Base-by-base conservation (phyloP, 2,329 filamentous ascomycete species). In the Paecilomyces fulvus region DNA sequence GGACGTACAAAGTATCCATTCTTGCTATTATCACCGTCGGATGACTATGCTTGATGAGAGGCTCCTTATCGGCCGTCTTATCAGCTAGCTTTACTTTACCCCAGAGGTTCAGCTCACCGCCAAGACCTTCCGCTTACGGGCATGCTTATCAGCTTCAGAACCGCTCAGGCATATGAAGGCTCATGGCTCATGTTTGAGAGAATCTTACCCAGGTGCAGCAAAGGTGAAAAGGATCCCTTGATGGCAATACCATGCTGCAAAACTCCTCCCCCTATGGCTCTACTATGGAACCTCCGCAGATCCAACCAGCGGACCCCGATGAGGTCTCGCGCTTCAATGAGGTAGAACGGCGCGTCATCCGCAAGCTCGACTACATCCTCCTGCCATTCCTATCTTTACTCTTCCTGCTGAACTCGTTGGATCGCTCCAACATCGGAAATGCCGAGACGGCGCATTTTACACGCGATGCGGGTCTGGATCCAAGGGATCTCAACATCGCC, bases 401-500 rank as follows among this genome's bases (percentile, higher is more conserved):
- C 33, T 82, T 80, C 62, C 71, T 81, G 7, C 75, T 81, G 61
- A 81, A 81, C 65, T 75, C 75, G 51, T 68, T 82, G 17, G 79
- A 82, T 66, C 79, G 79, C 58, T 74, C 74, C 14, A 82, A 81
- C 60, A 77, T 82, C 57, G 79, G 79, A 55, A 81, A 80, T 68
- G 79, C 79, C 11, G 79, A 81, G 58, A 80, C 78, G 6, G 83
- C 83, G 23, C 80, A 75, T 73, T 84, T 84, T 65, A 84, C 81
- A 0, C 66, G 69, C 46, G 80, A 84, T 60, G 77, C 81, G 25
- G 81, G 80, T 0, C 71, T 82, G 1, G 68, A 69, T 3, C 73
- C 75, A n/a, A 70, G 71, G 37, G 81, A 83, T 61, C 66, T 85
- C 55, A 83, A 84, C 61, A 75, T 75, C 3, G 79, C 81, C 2